Evolutionary conservation across 2,329 filamentous ascomycete species (phyloP), one percentile per base, ranked within the genome.

Genomic region (Colletotrichum sp.): DNA sequence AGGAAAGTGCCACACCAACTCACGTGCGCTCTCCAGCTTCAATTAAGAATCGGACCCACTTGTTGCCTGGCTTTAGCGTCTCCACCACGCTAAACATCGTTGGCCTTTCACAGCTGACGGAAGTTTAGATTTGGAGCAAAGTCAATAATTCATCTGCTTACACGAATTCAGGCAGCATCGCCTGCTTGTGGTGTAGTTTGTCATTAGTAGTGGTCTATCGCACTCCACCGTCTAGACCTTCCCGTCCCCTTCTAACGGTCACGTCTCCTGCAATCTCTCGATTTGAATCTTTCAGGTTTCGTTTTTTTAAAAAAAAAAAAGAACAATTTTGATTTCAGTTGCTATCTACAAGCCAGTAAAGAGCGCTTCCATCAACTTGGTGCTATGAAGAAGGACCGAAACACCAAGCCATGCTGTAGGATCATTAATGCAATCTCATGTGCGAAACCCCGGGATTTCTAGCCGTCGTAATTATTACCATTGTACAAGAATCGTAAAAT

Each of bases 141-240:
- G 52, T 26, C 84, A 84, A 85, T 84, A 86, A 80, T 39, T 83
- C 85, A 86, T 82, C 82, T 86, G 85, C 3, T 34, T 2, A 13
- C 28, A 66, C 69, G 39, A 65, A 73, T 60, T 44, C 34, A 13
- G 62, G 36, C 10, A 26, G 24, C 16, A 10, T 3, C 24, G 63
- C 70, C 74, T 71, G 36, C 64, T 26, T 49, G 34, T 69, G 74
- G 39, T 21, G 18, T n/a, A 10, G 39, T 49, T 12, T 49, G 18
- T 49, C 18, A n/a, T 49, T 10, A 49, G 6, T 12, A 10, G 18
- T 49, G 18, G 39, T 49, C 18, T 49, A 12, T 49, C 10, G 9
- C 39, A 49, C n/a, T 49, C 39, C 39, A 10, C 39, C 39, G 18
- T n/a, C 18, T 44, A 49, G 9, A 49, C 18, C 9, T 12, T n/a